These are phyloP conservation scores for Pulveroboletus sp. DNA, from an alignment of 768 basidiomycete genomes.

Conservation along the genomic window DNA sequence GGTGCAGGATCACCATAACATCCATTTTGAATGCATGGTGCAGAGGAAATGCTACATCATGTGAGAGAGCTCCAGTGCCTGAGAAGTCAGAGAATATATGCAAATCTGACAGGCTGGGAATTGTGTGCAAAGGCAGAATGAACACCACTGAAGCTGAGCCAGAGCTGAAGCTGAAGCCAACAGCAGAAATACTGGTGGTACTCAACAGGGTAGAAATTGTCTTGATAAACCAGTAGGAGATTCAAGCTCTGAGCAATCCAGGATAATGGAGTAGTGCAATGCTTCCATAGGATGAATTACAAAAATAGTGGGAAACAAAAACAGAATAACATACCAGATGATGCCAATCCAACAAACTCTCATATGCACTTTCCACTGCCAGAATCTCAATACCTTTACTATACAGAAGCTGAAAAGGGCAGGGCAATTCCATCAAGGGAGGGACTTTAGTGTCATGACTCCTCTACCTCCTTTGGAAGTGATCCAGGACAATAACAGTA, in stretches of 20 bases:
- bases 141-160: conserved; percentile 73
- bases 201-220: conserved; percentile 59
- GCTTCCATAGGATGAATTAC: no score
- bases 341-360: conserved; percentile 89
- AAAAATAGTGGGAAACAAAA: not conserved
- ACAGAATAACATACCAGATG: conserved; percentile 58
- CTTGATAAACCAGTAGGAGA: conserved; percentile 55
- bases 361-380: conserved; percentile 82
- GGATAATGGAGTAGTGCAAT: conserved; percentile 57
- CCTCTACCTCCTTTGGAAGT: conserved; percentile 79
- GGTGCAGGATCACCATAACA: conserved; percentile 63
- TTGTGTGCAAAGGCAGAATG: conserved; percentile 66
- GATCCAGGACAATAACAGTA: conserved; percentile 87
- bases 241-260: conserved; percentile 39
- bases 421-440: conserved; percentile 66
- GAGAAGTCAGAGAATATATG: conserved; percentile 41
- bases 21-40: conserved; percentile 68
- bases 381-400: conserved; percentile 85
- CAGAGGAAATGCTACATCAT: conserved; percentile 47
- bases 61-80: conserved; percentile 38
- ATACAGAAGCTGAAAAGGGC: conserved; percentile 90
- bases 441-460: conserved; percentile 78
- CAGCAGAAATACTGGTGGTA: conserved; percentile 35
- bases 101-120: conserved; percentile 70
- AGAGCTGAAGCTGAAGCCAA: conserved; percentile 36